These are phyloP conservation scores for Suhomyces ambrosiae DNA, from an alignment of 1,139 yeast species.

Conservation along the genomic window DNA sequence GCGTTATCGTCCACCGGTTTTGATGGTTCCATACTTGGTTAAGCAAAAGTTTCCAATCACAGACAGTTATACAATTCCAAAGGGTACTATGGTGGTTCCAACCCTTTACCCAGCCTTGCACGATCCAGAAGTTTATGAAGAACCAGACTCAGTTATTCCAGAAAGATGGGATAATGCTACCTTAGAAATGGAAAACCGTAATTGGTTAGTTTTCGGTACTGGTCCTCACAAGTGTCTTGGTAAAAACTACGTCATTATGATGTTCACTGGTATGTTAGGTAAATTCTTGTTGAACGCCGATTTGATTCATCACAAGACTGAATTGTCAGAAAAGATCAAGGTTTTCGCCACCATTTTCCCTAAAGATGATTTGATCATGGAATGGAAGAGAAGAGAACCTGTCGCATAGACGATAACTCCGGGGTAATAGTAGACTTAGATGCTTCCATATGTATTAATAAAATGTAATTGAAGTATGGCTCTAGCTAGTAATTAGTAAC, in stretches of 20 bases:
- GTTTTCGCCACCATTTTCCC: slow-evolving; percentile 99
- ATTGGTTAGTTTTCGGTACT: slow-evolving; percentile 95
- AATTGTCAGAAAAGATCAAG: slow-evolving; percentile 83
- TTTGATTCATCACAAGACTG: slow-evolving; percentile 79
- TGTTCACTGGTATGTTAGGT: slow-evolving; percentile 88
- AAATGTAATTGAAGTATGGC: no score
- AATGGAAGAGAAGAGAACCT: slow-evolving; percentile 69
- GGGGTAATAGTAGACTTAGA: neutral
- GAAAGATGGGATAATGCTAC: slow-evolving; percentile 78
- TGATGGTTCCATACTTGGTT: slow-evolving; percentile 96
- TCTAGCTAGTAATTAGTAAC: neutral
- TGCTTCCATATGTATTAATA: no score
- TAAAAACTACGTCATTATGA: slow-evolving; percentile 87
- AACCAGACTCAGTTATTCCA: slow-evolving; percentile 92
- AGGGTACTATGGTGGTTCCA: slow-evolving; percentile 96
- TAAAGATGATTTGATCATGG: slow-evolving; percentile 83
- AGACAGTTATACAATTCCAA: slow-evolving; percentile 85
- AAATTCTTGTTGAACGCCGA: slow-evolving; percentile 81
- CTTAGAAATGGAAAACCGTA: slow-evolving; percentile 65
- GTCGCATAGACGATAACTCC: slow-evolving; percentile 3
- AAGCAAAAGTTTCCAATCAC: slow-evolving; percentile 84
- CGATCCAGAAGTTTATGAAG: slow-evolving; percentile 93
- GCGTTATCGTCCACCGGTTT: slow-evolving; percentile 95
- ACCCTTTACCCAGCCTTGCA: slow-evolving; percentile 93
- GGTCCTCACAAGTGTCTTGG: slow-evolving; percentile 98